A percentile compares a stretch with the other conserved stretches of the same genome.
Evolutionary conservation across 768 basidiomycete genomes (phyloP).

Genomic region (Cyathus striatus): DNA sequence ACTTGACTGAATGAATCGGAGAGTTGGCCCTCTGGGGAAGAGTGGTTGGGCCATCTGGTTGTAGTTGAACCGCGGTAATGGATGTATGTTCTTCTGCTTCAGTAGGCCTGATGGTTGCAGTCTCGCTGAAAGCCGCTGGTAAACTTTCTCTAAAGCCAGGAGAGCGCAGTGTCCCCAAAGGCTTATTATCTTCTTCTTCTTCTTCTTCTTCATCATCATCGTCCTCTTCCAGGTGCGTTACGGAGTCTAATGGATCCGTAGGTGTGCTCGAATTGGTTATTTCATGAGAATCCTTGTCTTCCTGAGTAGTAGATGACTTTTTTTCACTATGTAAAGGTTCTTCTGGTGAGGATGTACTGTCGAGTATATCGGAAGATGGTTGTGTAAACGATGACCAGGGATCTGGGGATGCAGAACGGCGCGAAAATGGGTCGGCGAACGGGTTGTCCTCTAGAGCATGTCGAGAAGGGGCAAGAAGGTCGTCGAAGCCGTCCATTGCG

Average conservation of each 20-base stretch:
- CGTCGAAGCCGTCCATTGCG: conserved; percentile 85
- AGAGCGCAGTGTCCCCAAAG: conserved; percentile 21
- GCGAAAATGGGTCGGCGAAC: conserved; percentile 69
- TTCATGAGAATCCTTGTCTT: too few species aligned
- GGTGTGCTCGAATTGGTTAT: conserved; percentile 13
- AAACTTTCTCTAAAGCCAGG: conserved; percentile 57
- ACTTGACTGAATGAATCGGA: conserved; percentile 6
- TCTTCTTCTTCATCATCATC: conserved; percentile 30
- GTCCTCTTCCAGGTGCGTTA: conserved; percentile 15
- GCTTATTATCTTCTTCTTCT: conserved; percentile 29
- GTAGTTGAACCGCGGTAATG: too few species aligned
- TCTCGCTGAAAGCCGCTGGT: conserved; percentile 34
- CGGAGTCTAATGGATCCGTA: conserved; percentile 29
- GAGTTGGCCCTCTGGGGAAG: conserved; percentile 1
- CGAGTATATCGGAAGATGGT: conserved; percentile 23
- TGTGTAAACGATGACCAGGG: conserved; percentile 62
- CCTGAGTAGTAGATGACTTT: conserved; percentile 15
- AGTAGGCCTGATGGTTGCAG: conserved; percentile 34
- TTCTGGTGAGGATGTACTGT: conserved; percentile 12
- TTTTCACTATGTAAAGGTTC: conserved; percentile 12
- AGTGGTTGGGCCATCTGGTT: conserved; percentile 9
- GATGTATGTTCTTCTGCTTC: conserved; percentile 27
- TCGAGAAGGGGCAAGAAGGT: conserved; percentile 60
- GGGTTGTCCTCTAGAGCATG: conserved; percentile 68
- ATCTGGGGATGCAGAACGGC: conserved; percentile 65